Evolutionary conservation across 2,329 filamentous ascomycete species (phyloP), one percentile per base, ranked within the genome.

Genomic region (Colletotrichum sp.): DNA sequence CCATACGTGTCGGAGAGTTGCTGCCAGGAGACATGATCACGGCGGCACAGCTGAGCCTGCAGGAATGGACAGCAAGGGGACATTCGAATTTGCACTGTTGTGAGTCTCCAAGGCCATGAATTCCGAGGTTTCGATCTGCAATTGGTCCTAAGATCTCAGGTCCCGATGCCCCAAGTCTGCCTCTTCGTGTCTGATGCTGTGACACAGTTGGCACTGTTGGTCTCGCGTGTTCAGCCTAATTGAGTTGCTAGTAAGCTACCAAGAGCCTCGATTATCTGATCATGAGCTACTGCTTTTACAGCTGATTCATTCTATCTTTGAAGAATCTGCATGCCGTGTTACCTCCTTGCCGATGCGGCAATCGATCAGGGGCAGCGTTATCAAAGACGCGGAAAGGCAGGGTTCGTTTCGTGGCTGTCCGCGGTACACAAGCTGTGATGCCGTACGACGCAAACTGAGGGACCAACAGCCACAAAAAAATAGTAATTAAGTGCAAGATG

Each of bases 101-200:
- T n/a, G n/a, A n/a, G n/a, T n/a, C n/a, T n/a, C n/a, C n/a, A n/a
- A n/a, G n/a, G n/a, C n/a, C n/a, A n/a, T n/a, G n/a, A n/a, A n/a
- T n/a, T n/a, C 6, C n/a, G 0, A 21, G n/a, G 1, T 18, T 52
- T 5, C 0, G 6, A 52, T 5, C 0, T 21, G 10, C 44, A 52
- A 21, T 1, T 52, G 6, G 0, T 21, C 4, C 12, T 0, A 13
- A 21, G 6, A 7, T 49, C n/a, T 0, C 18, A 1, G 10, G n/a
- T 52, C 4, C n/a, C 10, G 6, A 3, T 52, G 2, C 2, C 12
- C 44, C 3, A 13, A 52, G 10, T 13, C n/a, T 5, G 44, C n/a
- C 0, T 52, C 1, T 8, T 49, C 1, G 10, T 49, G n/a, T 8
- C 2, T 5, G 1, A 13, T 49, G n/a, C 44, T 1, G 10, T 52